Evolutionary conservation across 2,329 filamentous ascomycete genomes (phyloP), one percentile per base, ranked within the genome.

Genomic region (Graphilbum ipis-grandicollis): DNA sequence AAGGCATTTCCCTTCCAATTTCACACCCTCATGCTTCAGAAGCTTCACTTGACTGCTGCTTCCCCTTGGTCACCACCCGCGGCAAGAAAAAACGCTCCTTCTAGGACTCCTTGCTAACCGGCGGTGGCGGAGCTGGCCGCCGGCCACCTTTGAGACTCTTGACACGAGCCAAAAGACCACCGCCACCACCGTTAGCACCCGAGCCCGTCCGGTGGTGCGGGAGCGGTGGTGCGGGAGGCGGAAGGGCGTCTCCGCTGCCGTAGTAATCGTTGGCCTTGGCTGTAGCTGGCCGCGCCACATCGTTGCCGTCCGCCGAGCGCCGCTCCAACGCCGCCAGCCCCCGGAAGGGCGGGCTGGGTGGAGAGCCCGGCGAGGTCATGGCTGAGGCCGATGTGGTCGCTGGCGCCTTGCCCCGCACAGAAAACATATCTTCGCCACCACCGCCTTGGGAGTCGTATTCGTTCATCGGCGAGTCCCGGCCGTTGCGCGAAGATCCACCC

Each of bases 71-170:
- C 14, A 15, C 19, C 18, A 25, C 34, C 37, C 34, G 38, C 32
- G 31, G 23, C 6, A 35, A 28, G 31, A 42, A 30, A 17, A 42
- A 25, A 18, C 36, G 37, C 32, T 39, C 40, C 35, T 37, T 43
- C 46, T 50, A 45, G 25, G 44, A 44, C 37, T 48, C 44, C 31
- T 39, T 44, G 21, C 28, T 23, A 17, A 38, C 39, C 21, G 44
- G 44, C 21, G 45, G 44, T 19, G 40, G 44, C 34, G 45, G 42
- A 15, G 41, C 42, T 45, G 46, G 59, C 44, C 71, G 65, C 44
- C 75, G 66, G 23, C 73, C 72, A 35, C 78, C 77, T 62, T 83
- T 86, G 56, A 90, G 59, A 56, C 78, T 84, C 67, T 82, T 85
- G 60, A 90, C 82, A 38, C 83, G 71, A 36, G 71, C 80, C 43